Percentiles rank a stretch among this genome's conserved stretches.
These are phyloP conservation scores for Mrakia frigida DNA, from an alignment of 768 basidiomycete species.

Conservation along the genomic window DNA sequence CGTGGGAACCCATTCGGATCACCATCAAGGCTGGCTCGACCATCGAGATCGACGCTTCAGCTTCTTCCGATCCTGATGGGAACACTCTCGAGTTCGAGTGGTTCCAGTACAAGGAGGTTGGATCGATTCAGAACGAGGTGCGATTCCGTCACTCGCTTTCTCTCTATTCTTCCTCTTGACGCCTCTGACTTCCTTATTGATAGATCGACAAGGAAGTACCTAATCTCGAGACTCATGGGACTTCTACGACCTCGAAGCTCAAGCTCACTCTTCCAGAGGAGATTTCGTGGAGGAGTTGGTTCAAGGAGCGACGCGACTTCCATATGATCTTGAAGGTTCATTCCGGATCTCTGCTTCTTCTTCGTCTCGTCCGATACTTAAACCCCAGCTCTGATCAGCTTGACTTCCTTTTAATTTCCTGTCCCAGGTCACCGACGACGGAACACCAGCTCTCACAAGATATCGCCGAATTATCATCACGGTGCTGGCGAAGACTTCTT, in stretches of 20 bases:
- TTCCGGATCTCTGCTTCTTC: not conserved
- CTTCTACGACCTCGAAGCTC: not conserved
- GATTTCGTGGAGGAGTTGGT: not conserved
- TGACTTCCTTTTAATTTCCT: too few relatives aligned
- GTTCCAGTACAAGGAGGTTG: constrained; percentile 16
- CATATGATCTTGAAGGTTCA: not conserved
- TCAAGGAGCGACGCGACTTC: not conserved
- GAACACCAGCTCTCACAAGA: not conserved
- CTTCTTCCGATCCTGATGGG: not conserved
- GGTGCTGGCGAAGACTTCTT: not conserved
- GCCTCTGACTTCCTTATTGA: not conserved
- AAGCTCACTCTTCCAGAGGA: not conserved
- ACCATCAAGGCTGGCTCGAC: not conserved
- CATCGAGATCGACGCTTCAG: not conserved
- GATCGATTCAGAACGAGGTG: constrained; percentile 1
- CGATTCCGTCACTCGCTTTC: not conserved
- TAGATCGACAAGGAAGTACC: constrained; percentile 9
- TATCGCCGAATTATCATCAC: not conserved
- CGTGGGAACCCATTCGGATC: constrained; percentile 7
- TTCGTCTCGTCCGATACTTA: not conserved
- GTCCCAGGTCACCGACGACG: constrained; percentile 1
- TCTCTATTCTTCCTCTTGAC: not conserved
- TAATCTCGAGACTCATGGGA: not conserved
- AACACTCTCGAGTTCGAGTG: not conserved
- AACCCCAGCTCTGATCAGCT: not conserved